Percentiles rank a stretch among this genome's conserved stretches.
phyloP scores from a whole-genome alignment of 2,329 filamentous ascomycete genomes.

The Diaporthe aspalathi region DNA sequence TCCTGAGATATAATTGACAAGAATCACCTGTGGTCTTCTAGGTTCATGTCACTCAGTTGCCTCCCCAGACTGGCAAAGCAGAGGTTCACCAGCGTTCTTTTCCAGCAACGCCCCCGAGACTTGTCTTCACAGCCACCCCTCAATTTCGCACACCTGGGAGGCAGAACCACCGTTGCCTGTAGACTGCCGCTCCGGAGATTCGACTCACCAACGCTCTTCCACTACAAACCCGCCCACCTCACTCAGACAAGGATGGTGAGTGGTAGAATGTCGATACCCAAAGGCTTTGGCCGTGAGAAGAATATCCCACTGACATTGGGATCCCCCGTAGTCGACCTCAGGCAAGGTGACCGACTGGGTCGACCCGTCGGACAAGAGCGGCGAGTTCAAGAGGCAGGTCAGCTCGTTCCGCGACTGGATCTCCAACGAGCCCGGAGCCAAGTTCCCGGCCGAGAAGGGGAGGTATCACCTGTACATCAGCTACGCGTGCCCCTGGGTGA shows the following conservation, averaged over 20 bases:
- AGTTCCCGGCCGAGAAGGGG: slow-evolving; percentile 86
- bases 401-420: slow-evolving; percentile 87
- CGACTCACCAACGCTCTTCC: neutral
- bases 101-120: neutral
- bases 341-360: slow-evolving; percentile 86
- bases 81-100: neutral
- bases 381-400: slow-evolving; percentile 91
- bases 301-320: neutral
- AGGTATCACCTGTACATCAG: slow-evolving; percentile 96
- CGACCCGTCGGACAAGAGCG: slow-evolving; percentile 77
- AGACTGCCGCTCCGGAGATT: neutral
- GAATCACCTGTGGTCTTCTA: neutral
- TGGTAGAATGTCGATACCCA: neutral
- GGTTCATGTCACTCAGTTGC: slow-evolving; percentile 12
- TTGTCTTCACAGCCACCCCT: slow-evolving; percentile 18
- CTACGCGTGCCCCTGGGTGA: slow-evolving; percentile 90
- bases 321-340: neutral
- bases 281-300: neutral
- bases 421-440: slow-evolving; percentile 75
- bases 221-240: neutral
- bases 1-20: neutral
- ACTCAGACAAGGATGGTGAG: slow-evolving; percentile 39
- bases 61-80: slow-evolving; percentile 3
- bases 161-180: neutral
- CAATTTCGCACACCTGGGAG: neutral